Evolutionary conservation across 768 basidiomycete genomes (phyloP).

Genomic region (Amanita muscaria): DNA sequence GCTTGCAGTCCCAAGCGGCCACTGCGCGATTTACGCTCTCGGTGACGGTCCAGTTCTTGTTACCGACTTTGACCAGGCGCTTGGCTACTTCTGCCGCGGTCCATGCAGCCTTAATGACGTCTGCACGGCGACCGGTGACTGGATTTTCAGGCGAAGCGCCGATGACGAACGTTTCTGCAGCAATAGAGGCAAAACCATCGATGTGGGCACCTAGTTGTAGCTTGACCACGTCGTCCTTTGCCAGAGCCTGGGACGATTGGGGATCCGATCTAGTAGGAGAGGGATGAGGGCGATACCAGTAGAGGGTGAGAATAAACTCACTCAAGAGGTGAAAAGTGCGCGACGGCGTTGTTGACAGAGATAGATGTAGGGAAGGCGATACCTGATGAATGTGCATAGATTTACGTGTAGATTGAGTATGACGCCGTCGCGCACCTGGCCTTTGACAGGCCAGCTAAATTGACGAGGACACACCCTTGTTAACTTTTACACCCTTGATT

Average conservation of each 20-base stretch:
- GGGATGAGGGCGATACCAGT: conserved; percentile 12
- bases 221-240: conserved; percentile 90
- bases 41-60: conserved; percentile 93
- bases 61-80: conserved; percentile 85
- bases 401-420: conserved; percentile 3
- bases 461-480: conserved; percentile 56
- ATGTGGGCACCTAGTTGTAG: conserved; percentile 95
- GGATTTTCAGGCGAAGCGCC: conserved; percentile 68
- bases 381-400: conserved; percentile 39
- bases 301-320: conserved; percentile 38
- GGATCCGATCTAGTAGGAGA: conserved; percentile 55
- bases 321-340: conserved; percentile 94
- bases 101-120: conserved; percentile 91
- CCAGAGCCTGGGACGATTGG: conserved; percentile 56
- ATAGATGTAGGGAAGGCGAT: conserved; percentile 92
- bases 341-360: conserved; percentile 92
- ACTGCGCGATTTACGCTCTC: conserved; percentile 73
- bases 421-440: background rate
- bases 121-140: conserved; percentile 79
- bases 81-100: conserved; percentile 87
- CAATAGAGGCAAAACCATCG: conserved; percentile 91
- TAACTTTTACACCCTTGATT: conserved; percentile 80
- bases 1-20: conserved; percentile 74
- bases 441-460: conserved; percentile 4
- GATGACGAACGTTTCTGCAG: conserved; percentile 88